Conservation (phyloP, 2,329 filamentous ascomycete species). For the Claviceps spartinae region DNA sequence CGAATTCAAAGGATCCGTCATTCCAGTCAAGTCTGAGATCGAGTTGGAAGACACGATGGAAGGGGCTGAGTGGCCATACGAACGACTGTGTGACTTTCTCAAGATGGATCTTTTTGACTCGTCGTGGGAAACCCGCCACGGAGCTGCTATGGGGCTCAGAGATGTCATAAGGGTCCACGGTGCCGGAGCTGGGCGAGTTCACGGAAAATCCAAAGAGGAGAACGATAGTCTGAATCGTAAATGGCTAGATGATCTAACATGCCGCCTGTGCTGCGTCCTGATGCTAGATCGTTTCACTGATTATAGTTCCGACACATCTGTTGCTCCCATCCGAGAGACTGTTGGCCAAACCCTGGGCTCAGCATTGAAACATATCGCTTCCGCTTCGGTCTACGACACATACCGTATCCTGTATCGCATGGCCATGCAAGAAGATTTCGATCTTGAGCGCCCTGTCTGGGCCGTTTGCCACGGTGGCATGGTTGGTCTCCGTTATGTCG, state of each 20-base stretch:
- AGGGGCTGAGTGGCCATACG: conserved; percentile 84
- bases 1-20: conserved; percentile 78
- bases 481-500: conserved; percentile 89
- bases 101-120: conserved; percentile 88
- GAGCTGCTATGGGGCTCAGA: conserved; percentile 85
- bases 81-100: conserved; percentile 84
- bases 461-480: conserved; percentile 95
- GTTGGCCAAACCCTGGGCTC: conserved; percentile 89
- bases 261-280: conserved; percentile 84
- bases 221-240: conserved; percentile 69
- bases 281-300: conserved; percentile 97
- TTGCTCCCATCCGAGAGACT: conserved; percentile 90
- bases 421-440: conserved; percentile 79
- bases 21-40: conserved; percentile 76
- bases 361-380: conserved; percentile 69
- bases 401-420: conserved; percentile 77
- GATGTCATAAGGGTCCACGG: conserved; percentile 91
- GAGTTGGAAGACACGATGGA: conserved; percentile 64
- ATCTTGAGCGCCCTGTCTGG: conserved; percentile 65
- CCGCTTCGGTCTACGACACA: conserved; percentile 66
- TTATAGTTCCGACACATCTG: conserved; percentile 93
- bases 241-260: conserved; percentile 93
- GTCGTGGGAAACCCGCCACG: conserved; percentile 90
- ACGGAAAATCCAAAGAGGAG: conserved; percentile 53
- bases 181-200: conserved; percentile 65